phyloP scores from a whole-genome alignment of 2,329 filamentous ascomycete species.

The Xylariaceae sp. region DNA sequence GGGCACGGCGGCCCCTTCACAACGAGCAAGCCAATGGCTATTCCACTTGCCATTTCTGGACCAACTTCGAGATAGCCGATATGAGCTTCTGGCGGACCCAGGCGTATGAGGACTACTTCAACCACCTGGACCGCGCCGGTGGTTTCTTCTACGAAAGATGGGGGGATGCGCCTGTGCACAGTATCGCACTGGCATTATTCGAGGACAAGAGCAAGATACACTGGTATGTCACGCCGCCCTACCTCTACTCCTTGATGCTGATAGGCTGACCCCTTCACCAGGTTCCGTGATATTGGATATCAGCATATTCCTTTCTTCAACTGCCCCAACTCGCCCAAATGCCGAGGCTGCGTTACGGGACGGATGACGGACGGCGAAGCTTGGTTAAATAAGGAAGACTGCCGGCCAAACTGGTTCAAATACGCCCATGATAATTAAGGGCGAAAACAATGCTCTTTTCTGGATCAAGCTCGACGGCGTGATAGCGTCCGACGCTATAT shows the following conservation, averaged over 20 bases:
- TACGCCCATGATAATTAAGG: constrained; percentile 71
- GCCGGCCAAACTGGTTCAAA: constrained; percentile 95
- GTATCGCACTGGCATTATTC: constrained; percentile 84
- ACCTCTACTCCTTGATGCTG: not conserved
- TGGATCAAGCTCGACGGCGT: constrained; percentile 1
- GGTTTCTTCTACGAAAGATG: constrained; percentile 99
- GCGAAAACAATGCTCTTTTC: constrained; percentile 3
- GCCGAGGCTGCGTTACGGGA: constrained; percentile 77
- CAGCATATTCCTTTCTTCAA: constrained; percentile 99
- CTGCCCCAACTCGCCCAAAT: constrained; percentile 94
- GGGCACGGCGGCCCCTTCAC: constrained; percentile 66
- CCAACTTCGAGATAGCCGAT: constrained; percentile 94
- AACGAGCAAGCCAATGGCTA: constrained; percentile 81
- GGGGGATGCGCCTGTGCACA: constrained; percentile 97
- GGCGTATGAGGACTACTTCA: constrained; percentile 90
- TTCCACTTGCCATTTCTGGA: constrained; percentile 99
- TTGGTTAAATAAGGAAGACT: constrained; percentile 85
- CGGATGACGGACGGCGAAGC: constrained; percentile 82
- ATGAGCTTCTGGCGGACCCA: constrained; percentile 88
- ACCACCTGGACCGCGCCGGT: constrained; percentile 85
- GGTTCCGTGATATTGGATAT: constrained; percentile 99
- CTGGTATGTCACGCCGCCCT: constrained; percentile 59
- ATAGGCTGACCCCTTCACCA: constrained; percentile 28
- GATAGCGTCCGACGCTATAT: not conserved
- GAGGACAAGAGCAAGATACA: constrained; percentile 87